Evolutionary conservation across 2,329 filamentous ascomycete genomes (phyloP).

Genomic region (Aspergillus sclerotialis): DNA sequence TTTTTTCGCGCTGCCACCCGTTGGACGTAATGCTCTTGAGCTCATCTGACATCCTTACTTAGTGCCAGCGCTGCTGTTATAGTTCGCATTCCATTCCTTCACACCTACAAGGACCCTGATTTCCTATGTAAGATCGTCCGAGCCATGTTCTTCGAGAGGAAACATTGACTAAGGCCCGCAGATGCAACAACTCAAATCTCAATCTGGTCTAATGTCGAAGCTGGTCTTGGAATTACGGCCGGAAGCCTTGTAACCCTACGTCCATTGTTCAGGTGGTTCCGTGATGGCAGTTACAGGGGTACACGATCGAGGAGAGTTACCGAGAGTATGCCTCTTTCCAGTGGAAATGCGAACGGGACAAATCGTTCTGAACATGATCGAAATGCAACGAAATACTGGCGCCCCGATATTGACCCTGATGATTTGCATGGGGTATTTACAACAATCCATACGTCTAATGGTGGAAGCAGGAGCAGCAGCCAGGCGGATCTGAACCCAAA

Average conservation of each 20-base stretch:
- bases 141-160: too few relatives aligned
- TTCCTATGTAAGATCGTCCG: constrained; percentile 25
- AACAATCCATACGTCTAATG: constrained; percentile 19
- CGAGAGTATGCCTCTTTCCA: constrained; percentile 25
- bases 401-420: constrained; percentile 21
- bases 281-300: constrained; percentile 18
- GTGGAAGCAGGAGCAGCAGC: constrained; percentile 22
- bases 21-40: not conserved
- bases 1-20: constrained; percentile 17
- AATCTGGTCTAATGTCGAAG: constrained; percentile 36
- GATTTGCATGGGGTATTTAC: constrained; percentile 20
- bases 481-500: constrained; percentile 27
- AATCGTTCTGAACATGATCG: constrained; percentile 11
- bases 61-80: constrained; percentile 31
- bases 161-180: too few relatives aligned
- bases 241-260: constrained; percentile 44
- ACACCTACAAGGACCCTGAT: constrained; percentile 23
- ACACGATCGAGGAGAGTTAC: constrained; percentile 16
- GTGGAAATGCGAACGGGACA: constrained; percentile 14
- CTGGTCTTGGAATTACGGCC: constrained; percentile 37
- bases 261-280: constrained; percentile 39
- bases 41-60: constrained; percentile 16
- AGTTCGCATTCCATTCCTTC: constrained; percentile 29
- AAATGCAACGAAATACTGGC: constrained; percentile 21
- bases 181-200: constrained; percentile 30